phyloP scores from a whole-genome alignment of 2,329 filamentous ascomycete genomes.

The Mycocentrospora acerina region DNA sequence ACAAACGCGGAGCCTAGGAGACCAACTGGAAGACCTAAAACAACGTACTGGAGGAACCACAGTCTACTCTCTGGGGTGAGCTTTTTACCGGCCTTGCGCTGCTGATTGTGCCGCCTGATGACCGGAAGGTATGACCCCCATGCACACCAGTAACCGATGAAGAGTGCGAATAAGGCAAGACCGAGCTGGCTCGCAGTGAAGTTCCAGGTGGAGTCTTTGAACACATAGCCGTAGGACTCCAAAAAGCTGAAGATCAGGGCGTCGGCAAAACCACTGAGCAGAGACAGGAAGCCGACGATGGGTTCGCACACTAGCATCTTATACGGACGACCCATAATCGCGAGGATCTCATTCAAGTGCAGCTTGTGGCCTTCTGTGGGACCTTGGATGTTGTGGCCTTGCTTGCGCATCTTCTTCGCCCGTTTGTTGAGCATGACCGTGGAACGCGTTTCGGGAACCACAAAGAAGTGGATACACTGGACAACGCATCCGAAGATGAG shows the following conservation, averaged over 20 bases:
- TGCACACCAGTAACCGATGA: constrained; percentile 65
- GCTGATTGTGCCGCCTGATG: constrained; percentile 50
- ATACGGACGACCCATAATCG: constrained; percentile 65
- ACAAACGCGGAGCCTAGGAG: constrained; percentile 68
- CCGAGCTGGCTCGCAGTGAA: constrained; percentile 61
- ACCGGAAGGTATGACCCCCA: constrained; percentile 60
- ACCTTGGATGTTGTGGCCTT: constrained; percentile 59
- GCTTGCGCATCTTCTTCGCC: constrained; percentile 71
- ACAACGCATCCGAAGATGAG: constrained; percentile 73
- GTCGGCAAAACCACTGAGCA: constrained; percentile 72
- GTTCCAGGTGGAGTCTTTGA: constrained; percentile 59
- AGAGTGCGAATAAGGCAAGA: constrained; percentile 59
- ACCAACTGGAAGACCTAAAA: constrained; percentile 63
- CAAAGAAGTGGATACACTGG: constrained; percentile 65
- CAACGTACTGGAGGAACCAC: constrained; percentile 63
- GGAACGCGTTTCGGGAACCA: constrained; percentile 74
- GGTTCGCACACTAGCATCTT: constrained; percentile 74
- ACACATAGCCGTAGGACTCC: constrained; percentile 68
- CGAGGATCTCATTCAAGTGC: constrained; percentile 43
- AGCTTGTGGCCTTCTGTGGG: constrained; percentile 60
- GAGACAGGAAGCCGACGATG: constrained; percentile 68
- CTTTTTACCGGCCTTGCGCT: constrained; percentile 46
- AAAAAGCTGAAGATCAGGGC: constrained; percentile 78
- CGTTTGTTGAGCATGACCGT: constrained; percentile 76
- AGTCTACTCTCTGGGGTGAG: constrained; percentile 66